Conservation (phyloP, 352 stramenopile species). For the Plasmopara viticola region DNA sequence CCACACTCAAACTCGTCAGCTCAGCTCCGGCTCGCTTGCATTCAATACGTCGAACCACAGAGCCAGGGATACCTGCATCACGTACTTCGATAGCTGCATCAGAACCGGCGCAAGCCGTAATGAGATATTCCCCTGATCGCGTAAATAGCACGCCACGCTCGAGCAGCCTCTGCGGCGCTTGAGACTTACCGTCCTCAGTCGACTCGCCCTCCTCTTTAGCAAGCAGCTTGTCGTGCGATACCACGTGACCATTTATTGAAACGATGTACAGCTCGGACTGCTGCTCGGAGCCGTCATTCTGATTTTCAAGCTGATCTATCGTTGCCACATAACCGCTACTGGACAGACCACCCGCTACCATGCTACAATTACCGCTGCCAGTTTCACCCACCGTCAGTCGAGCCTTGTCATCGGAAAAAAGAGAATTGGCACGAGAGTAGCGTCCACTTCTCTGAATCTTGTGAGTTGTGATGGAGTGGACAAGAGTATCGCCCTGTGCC, state of each 20-base stretch:
- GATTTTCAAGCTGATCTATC: conserved; percentile 19
- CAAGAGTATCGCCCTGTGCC: conserved; percentile 56
- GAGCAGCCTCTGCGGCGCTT: conserved; percentile 46
- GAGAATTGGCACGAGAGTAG: conserved; percentile 31
- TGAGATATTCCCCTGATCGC: conserved; percentile 70
- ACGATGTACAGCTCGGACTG: conserved; percentile 76
- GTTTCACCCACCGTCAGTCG: conserved; percentile 27
- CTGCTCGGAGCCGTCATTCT: conserved; percentile 23
- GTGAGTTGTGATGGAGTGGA: conserved; percentile 54
- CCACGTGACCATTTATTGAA: conserved; percentile 75
- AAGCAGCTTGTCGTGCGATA: conserved; percentile 55
- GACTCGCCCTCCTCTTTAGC: conserved; percentile 25
- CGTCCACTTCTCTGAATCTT: conserved; percentile 27
- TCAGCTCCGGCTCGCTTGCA: conserved; percentile 55
- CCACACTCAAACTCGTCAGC: conserved; percentile 66
- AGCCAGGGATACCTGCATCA: conserved; percentile 45
- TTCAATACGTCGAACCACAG: conserved; percentile 69
- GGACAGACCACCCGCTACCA: conserved; percentile 30
- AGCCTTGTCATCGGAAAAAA: conserved; percentile 43
- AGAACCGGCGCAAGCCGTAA: conserved; percentile 48
- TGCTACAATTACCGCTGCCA: conserved; percentile 26
- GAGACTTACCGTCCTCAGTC: conserved; percentile 8
- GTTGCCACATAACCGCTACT: conserved; percentile 31
- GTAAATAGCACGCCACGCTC: conserved; percentile 71
- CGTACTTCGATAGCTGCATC: conserved; percentile 77